Base-by-base conservation (phyloP, 2,329 filamentous ascomycete species). In the Tolypocladium paradoxum region DNA sequence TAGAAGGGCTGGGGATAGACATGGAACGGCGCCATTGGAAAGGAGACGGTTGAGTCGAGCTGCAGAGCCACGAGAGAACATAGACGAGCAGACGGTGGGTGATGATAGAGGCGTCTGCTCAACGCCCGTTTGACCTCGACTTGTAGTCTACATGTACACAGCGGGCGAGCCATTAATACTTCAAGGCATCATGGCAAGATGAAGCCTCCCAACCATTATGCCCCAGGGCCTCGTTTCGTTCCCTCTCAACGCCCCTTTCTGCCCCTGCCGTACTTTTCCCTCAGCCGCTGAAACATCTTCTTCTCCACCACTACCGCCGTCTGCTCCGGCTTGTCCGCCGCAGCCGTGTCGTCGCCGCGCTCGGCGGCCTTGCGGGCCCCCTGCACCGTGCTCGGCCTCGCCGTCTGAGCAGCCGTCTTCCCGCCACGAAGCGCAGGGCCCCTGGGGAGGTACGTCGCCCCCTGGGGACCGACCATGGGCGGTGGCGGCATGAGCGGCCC, bases 401-500 rank as follows among this genome's bases (percentile, higher is more conserved):
- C 14, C 8, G 11, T 29, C 24, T 8, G 7, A n/a, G 24, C 8
- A 6, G 43, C 9, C 43, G 27, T 18, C 27, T 47, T 47, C 18
- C 18, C n/a, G 1, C 9, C 18, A 12, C 7, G 18, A n/a, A 4
- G 4, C 9, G 4, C 16, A 2, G 27, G 7, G 18, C 18, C 43
- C 1, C 2, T 8, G 1, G 24, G 24, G 3, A 54, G 34, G 7
- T 24, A 53, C 3, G 20, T 37, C 2, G 27, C 24, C 3, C 38
- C 62, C 7, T 53, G 18, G 5, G 45, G 34, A n/a, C 61, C 57
- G 3, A 59, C n/a, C 1, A 55, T 43, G 0, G 65, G 64, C 1
- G 61, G 58, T 3, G 65, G 64, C 2, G 62, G 57, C 31, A 64
- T 62, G 4, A 65, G 8, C 53, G 8, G 61, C 61, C 4, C 64